Evolutionary conservation across 495 filamentous ascomycete species (phyloP), one percentile per base, ranked within the genome.

Genomic region (Penicillium subrubescens): DNA sequence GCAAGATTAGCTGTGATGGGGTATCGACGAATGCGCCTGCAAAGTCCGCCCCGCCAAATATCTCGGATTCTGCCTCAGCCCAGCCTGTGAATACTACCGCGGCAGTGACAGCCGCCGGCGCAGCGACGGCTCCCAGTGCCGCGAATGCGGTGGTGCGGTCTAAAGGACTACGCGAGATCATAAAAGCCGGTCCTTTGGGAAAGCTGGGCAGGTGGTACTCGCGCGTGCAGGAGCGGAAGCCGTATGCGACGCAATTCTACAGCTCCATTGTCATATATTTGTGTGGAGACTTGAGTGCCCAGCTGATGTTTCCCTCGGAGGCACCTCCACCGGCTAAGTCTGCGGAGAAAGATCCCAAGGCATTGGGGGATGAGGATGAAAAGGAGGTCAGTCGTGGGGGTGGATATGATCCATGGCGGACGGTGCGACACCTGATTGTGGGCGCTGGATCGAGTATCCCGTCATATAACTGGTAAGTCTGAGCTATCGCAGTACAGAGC

Each of bases 201-300:
- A 71, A 59, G 41, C 55, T 81, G n/a, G 80, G 77, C 21, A 60
- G 75, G 35, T 74, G 75, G 61, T 97, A 95, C 69, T 87, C 84
- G 14, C 83, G 89, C 31, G 83, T 84, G 15, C 92, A 95, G 75
- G 79, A 83, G 37, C 83, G 83, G 52, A 74, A 89, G 61, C 94
- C 94, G 8, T 92, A 90, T 71, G 74, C 82, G 10, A 96, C 92
- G 5, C 94, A 97, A 78, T 71, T 96, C 64, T 79, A 79, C 63
- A 92, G 86, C 65, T 85, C 90, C 48, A 75, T 97, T 35, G 80
- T 91, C 15, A 90, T 97, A 55, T 97, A 93, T 73, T 79, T 91
- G 17, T 85, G 85, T 44, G 92, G 92, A 15, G 94, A 97, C 73
- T 66, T 96, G 66, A 88, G 88, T 64, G 92, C 93, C 60, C 94